A percentile compares a stretch with the other conserved stretches of the same genome.
Evolutionary conservation across 1,284 basidiomycete species (phyloP).

Genomic region (Ustilago esculenta): DNA sequence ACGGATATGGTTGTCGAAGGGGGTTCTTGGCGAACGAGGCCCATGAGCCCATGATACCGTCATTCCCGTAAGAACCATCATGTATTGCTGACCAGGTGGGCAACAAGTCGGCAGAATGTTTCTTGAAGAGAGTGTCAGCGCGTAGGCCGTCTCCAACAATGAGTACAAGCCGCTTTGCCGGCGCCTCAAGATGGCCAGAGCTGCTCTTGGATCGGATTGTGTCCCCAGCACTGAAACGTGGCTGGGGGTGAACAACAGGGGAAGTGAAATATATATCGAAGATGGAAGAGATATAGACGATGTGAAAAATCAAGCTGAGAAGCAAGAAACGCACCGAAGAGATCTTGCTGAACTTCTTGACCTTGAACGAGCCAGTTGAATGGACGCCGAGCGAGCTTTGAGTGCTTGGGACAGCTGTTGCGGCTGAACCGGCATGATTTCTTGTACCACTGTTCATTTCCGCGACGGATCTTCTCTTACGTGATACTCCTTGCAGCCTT

Average conservation of each 20-base stretch:
- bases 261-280: slow-evolving; percentile 89
- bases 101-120: slow-evolving; percentile 22
- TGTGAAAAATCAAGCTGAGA: slow-evolving; percentile 55
- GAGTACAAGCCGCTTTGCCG: slow-evolving; percentile 79
- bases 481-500: not conserved
- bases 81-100: slow-evolving; percentile 45
- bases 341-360: slow-evolving; percentile 66
- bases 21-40: slow-evolving; percentile 25
- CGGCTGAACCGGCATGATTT: not conserved
- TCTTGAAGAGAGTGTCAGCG: slow-evolving; percentile 80
- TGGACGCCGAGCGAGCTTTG: not conserved
- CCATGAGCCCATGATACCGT: slow-evolving; percentile 24
- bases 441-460: slow-evolving; percentile 9
- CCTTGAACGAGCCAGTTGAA: not conserved
- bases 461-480: not conserved
- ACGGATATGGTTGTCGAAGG: slow-evolving; percentile 25
- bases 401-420: not conserved
- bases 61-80: slow-evolving; percentile 1
- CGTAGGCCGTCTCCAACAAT: slow-evolving; percentile 80
- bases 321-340: slow-evolving; percentile 71
- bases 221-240: slow-evolving; percentile 41
- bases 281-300: slow-evolving; percentile 67
- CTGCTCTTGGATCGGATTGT: slow-evolving; percentile 11
- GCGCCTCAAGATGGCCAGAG: slow-evolving; percentile 54
- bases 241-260: slow-evolving; percentile 66